These are phyloP conservation scores for Desmodesmus armatus DNA, from an alignment of 139 green algal species.

Conservation along the genomic window DNA sequence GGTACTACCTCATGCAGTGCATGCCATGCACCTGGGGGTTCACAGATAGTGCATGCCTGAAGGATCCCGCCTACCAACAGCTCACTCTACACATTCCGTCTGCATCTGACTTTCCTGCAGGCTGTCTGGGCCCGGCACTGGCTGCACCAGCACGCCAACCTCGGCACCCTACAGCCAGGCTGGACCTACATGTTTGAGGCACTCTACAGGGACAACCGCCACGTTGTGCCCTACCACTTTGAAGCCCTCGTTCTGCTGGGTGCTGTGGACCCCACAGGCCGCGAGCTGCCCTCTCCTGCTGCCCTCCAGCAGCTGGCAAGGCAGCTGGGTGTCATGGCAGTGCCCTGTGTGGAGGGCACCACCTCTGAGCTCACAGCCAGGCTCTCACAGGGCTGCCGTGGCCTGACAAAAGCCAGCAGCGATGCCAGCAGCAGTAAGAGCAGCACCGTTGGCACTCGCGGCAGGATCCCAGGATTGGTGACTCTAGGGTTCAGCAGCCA, in stretches of 20 bases:
- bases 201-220: slow-evolving; percentile 41
- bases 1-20: no score
- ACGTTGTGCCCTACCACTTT: slow-evolving; percentile 43
- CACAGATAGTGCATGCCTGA: not conserved
- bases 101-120: slow-evolving; percentile 4
- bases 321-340: slow-evolving; percentile 33
- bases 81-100: no score
- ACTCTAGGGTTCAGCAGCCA: no score
- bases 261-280: slow-evolving; percentile 22
- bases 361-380: not conserved
- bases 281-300: slow-evolving; percentile 1
- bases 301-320: slow-evolving; percentile 1
- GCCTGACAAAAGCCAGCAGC: not conserved
- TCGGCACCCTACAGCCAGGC: slow-evolving; percentile 14
- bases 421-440: not conserved
- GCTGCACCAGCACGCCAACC: slow-evolving; percentile 24
- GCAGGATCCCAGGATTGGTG: not conserved
- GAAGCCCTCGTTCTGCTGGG: slow-evolving; percentile 50
- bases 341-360: not conserved
- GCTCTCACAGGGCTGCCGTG: not conserved
- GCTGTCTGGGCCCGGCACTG: slow-evolving; percentile 35
- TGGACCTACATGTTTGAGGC: slow-evolving; percentile 55
- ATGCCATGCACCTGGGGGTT: no score
- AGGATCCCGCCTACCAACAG: no score
- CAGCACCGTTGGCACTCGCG: not conserved